Evolutionary conservation across 225 moss, liverwort and hornwort genomes (phyloP), one percentile per base, ranked within the genome.

Genomic region (Straminergon stramineum): DNA sequence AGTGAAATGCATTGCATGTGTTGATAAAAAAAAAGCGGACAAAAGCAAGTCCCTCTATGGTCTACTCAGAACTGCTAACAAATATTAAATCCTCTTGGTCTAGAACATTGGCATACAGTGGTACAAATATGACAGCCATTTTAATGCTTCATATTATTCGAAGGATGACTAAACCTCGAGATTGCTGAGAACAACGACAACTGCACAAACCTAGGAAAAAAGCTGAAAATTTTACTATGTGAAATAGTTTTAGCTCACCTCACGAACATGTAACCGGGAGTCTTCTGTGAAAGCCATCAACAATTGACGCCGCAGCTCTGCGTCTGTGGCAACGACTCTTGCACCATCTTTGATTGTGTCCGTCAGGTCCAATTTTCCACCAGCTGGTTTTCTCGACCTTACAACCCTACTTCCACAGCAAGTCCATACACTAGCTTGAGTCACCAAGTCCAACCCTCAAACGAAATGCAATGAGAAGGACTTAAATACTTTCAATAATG

Each of bases 331-430:
- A 68, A 99, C 94, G 30, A 97, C 96, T 88, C 97, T 94, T 10
- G 97, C 99, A 67, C 99, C 99, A 84, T 99, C 99, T 91, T 96
- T 97, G 85, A 99, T 99, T 43, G 99, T 99, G 74, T 96, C 97
- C 53, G 99, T 97, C 85, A 99, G 91, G 87, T 99, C 99, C 81
- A 99, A 89, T 92, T 95, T 97, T 74, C 97, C 97, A 86, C 96
- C 97, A 19, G 89, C 93, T 80, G 90, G 88, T 66, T 87, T 90
- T 79, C 66, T 84, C 63, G 87, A 82, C 76, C 92, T 92, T 57
- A 68, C 92, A 43, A 85, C 67, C 56, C 89, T 94, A 75, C 75
- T 81, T 43, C 87, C 87, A 92, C 80, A 70, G 70, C 41, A 90
- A 79, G 83, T 65, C 65, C 48, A 82, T 43, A 77, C 65, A 71